These are phyloP conservation scores for Venturiaceae sp. DNA, from an alignment of 2,329 filamentous ascomycete genomes.

Conservation along the genomic window DNA sequence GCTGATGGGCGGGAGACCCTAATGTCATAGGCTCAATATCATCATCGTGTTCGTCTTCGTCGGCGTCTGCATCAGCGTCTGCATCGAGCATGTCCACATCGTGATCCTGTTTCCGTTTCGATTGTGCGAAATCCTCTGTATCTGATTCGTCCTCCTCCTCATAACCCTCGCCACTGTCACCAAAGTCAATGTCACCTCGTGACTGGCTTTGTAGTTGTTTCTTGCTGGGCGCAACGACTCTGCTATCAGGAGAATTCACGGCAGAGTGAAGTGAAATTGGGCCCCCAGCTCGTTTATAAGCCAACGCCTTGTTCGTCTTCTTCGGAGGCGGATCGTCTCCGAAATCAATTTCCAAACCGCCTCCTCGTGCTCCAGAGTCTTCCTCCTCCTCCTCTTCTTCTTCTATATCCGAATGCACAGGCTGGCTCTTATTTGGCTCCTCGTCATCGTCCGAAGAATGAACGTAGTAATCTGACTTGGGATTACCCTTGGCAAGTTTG, in stretches of 20 bases:
- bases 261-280: constrained; percentile 9
- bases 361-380: not conserved
- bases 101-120: not conserved
- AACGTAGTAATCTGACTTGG: constrained; percentile 9
- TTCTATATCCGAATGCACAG: not conserved
- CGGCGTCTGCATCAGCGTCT: not conserved
- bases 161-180: not conserved
- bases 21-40: constrained; percentile 10
- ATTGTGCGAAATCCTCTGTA: constrained; percentile 3
- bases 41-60: constrained; percentile 7
- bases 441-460: constrained; percentile 9
- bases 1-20: constrained; percentile 9
- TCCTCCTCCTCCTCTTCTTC: not conserved
- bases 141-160: constrained; percentile 9
- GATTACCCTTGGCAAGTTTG: not conserved
- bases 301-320: not conserved
- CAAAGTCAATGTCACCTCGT: constrained; percentile 9
- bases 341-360: constrained; percentile 11
- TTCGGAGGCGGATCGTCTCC: constrained; percentile 3
- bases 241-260: constrained; percentile 8
- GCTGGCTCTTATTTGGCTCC: not conserved
- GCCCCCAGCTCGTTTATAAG: not conserved
- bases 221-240: not conserved
- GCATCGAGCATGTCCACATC: constrained; percentile 3
- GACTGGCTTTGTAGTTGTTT: not conserved